phyloP scores from a whole-genome alignment of 2,329 filamentous ascomycete genomes.

The Cytospora chrysosperma region DNA sequence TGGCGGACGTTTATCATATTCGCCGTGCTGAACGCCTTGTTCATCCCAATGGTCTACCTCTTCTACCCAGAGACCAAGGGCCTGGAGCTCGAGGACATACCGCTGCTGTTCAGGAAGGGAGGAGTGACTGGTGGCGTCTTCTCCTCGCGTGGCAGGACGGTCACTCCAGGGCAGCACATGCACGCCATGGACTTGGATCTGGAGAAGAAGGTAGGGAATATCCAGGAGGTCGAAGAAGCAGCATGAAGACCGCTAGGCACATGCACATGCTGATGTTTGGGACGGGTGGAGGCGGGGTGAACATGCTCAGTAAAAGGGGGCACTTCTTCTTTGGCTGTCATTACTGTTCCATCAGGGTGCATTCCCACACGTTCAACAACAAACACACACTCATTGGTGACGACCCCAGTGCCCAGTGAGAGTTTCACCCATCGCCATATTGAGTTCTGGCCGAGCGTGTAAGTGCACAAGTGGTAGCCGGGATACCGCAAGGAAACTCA shows the following conservation, averaged over 20 bases:
- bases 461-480: too few relatives aligned
- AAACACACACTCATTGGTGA: too few relatives aligned
- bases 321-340: too few relatives aligned
- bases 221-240: background rate
- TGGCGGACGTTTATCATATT: constrained; percentile 29
- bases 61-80: constrained; percentile 46
- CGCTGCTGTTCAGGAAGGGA: constrained; percentile 39
- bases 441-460: too few relatives aligned
- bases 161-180: constrained; percentile 7
- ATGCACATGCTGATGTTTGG: too few relatives aligned
- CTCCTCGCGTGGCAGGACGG: constrained; percentile 10
- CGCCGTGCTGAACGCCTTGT: constrained; percentile 24
- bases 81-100: constrained; percentile 45
- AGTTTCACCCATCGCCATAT: too few relatives aligned
- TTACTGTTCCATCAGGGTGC: too few relatives aligned
- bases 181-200: constrained; percentile 3
- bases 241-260: background rate
- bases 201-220: background rate
- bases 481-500: too few relatives aligned
- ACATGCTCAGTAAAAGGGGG: too few relatives aligned
- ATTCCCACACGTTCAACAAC: too few relatives aligned
- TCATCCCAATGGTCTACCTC: constrained; percentile 39
- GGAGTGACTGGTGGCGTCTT: constrained; percentile 37
- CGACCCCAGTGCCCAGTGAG: too few relatives aligned
- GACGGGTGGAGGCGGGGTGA: too few relatives aligned